Evolutionary conservation across 2,329 filamentous ascomycete genomes (phyloP).

Genomic region (Pseudogymnoascus sp.): DNA sequence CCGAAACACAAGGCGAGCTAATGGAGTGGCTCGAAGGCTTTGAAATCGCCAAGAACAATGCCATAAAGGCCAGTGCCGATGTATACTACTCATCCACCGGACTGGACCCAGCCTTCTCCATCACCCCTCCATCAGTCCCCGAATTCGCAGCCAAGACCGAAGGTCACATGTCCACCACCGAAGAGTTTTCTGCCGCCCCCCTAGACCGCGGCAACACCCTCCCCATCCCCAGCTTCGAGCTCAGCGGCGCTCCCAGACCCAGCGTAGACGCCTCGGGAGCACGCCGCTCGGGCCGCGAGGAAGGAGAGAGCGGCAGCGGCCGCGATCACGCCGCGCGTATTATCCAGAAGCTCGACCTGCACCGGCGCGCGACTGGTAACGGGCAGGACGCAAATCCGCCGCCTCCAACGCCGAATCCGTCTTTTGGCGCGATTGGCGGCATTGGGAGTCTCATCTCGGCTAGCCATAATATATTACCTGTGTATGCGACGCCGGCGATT

Average conservation of each 20-base stretch:
- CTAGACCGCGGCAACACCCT: constrained; percentile 57
- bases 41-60: constrained; percentile 86
- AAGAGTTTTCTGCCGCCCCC: constrained; percentile 38
- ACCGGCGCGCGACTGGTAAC: constrained; percentile 65
- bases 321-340: constrained; percentile 79
- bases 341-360: constrained; percentile 86
- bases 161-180: constrained; percentile 42
- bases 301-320: constrained; percentile 63
- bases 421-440: constrained; percentile 42
- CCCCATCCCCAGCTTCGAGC: constrained; percentile 54
- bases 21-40: constrained; percentile 92
- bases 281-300: constrained; percentile 50
- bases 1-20: constrained; percentile 86
- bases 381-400: constrained; percentile 27
- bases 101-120: constrained; percentile 75
- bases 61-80: constrained; percentile 64
- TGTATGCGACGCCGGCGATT: constrained; percentile 38
- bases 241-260: constrained; percentile 41
- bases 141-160: constrained; percentile 85
- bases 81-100: constrained; percentile 35
- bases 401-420: constrained; percentile 32
- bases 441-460: constrained; percentile 81
- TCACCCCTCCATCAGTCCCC: constrained; percentile 76
- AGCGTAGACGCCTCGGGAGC: constrained; percentile 58
- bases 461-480: constrained; percentile 69